Evolutionary conservation across 805 yeast species (phyloP), one percentile per base, ranked within the genome.

Genomic region (Starmerella bombi): DNA sequence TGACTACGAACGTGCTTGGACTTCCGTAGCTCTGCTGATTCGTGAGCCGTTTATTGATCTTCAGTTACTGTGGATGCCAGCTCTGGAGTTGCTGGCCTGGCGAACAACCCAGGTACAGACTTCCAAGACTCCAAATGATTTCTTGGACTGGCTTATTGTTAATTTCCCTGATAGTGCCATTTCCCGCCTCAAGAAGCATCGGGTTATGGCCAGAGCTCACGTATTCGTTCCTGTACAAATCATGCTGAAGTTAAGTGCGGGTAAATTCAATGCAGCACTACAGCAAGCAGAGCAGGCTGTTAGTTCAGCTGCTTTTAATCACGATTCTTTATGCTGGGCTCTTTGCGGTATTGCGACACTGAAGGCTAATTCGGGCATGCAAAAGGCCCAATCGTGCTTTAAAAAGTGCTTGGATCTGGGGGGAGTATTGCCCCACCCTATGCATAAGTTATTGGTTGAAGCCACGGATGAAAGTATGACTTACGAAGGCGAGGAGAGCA

Each of bases 111-210:
- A 15, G 28, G 10, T 5, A 14, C 29, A 15, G 2, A 20, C 23
- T 2, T 2, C 32, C 2, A 15, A 21, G 16, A 20, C 46, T 10
- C 39, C 43, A 6, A 38, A 33, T 3, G 38, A 32, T 5, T 36
- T 48, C 15, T 32, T 48, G 5, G 35, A 41, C 32, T 48, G 51
- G 51, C 43, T 46, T 12, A 43, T 46, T n/a, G 43, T 36, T 14
- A 46, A 44, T 25, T 47, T 32, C 33, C 51, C 49, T 7, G 16
- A 31, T 4, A 6, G 40, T 5, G 17, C 14, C 28, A 16, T 32
- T 6, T 4, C 29, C 17, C 33, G 32, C 25, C 25, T 40, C 5
- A 12, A 19, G 14, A 32, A 17, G 25, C 12, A 9, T 4, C 9
- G 25, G 17, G 10, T 8, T 5, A 29, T 17, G 15, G 48, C 45